Evolutionary conservation across 441 rosid species (phyloP).

Genomic region (Populus trichocarpa): DNA sequence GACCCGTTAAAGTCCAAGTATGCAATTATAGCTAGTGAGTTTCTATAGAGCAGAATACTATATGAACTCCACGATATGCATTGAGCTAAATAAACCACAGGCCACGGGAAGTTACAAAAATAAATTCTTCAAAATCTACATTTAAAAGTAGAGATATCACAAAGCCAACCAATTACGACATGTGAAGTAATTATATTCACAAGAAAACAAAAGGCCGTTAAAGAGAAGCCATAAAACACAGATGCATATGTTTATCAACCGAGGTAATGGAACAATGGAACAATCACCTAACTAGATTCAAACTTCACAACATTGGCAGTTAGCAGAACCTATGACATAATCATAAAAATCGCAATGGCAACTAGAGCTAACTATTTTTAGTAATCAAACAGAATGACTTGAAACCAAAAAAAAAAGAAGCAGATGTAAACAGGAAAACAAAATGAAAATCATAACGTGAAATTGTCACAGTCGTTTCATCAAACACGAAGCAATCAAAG

Average conservation of each 20-base stretch:
- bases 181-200: too few species aligned
- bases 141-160: too few species aligned
- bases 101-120: not conserved
- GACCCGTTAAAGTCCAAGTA: not conserved
- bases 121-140: too few species aligned
- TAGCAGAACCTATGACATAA: not conserved
- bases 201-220: not conserved
- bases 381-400: not conserved
- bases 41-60: not conserved
- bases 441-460: not conserved
- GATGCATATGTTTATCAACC: not conserved
- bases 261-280: conserved; percentile 5
- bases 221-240: not conserved
- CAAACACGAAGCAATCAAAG: conserved; percentile 15
- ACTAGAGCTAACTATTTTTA: not conserved
- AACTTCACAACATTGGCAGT: conserved; percentile 9
- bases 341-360: not conserved
- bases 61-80: not conserved
- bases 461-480: conserved; percentile 6
- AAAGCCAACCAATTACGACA: too few species aligned
- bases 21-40: not conserved
- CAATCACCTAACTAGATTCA: conserved; percentile 8
- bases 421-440: not conserved
- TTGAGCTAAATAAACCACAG: not conserved
- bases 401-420: not conserved